phyloP scores from a whole-genome alignment of 2,329 filamentous ascomycete genomes.

The Sclerotinia subarctica region DNA sequence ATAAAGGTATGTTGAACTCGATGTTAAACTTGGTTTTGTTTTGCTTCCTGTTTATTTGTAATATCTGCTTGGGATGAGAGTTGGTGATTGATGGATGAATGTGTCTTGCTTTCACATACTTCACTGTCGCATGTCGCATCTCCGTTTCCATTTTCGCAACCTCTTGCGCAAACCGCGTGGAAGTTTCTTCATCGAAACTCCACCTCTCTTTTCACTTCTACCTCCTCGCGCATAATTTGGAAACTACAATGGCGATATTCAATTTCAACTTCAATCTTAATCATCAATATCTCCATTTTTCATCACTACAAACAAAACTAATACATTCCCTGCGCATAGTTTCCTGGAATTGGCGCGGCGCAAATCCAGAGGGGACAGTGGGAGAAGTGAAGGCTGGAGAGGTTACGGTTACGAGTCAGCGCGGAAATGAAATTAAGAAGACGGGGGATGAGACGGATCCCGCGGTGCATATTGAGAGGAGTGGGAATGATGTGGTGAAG shows the following conservation, averaged over 20 bases:
- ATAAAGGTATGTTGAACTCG: constrained; percentile 43
- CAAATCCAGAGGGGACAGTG: constrained; percentile 55
- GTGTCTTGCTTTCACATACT: background rate
- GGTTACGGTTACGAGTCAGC: constrained; percentile 57
- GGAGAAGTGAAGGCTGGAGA: constrained; percentile 58
- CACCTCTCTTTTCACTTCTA: background rate
- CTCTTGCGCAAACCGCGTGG: background rate
- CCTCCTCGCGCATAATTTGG: background rate
- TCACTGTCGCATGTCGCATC: background rate
- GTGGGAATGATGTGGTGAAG: constrained; percentile 64
- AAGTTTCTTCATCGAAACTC: background rate
- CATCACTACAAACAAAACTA: background rate
- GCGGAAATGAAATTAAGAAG: constrained; percentile 62
- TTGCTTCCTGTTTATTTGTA: background rate
- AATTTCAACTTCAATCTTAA: background rate
- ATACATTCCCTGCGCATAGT: constrained; percentile 43
- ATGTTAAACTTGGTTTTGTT: background rate
- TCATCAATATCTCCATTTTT: background rate
- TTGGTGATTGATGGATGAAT: background rate
- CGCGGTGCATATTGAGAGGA: constrained; percentile 56
- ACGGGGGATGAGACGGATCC: constrained; percentile 59
- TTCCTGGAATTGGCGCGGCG: constrained; percentile 59
- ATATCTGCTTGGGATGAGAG: background rate
- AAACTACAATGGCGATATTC: background rate
- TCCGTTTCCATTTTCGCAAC: background rate